Conservation (phyloP, 2,329 filamentous ascomycete genomes). For the Torrubiellomyces zombiae region DNA sequence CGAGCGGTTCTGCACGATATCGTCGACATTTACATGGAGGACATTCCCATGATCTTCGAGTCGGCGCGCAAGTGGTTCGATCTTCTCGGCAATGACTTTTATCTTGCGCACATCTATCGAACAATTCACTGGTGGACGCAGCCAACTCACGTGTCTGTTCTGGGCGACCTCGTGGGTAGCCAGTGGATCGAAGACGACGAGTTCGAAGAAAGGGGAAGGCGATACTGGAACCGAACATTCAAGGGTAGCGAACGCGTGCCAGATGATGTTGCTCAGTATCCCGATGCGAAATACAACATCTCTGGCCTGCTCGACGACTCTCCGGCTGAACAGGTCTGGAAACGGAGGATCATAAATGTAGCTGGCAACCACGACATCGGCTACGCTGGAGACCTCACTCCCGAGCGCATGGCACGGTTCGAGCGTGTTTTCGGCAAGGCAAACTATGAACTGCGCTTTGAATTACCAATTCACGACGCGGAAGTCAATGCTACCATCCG, state of each 20-base stretch:
- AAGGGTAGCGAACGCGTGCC: slow-evolving; percentile 47
- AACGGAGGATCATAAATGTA: slow-evolving; percentile 67
- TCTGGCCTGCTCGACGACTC: slow-evolving; percentile 29
- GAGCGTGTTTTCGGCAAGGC: slow-evolving; percentile 71
- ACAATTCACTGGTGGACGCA: slow-evolving; percentile 67
- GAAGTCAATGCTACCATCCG: slow-evolving; percentile 22
- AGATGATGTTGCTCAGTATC: slow-evolving; percentile 33
- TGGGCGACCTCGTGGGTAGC: slow-evolving; percentile 83
- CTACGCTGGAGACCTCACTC: slow-evolving; percentile 79
- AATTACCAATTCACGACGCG: slow-evolving; percentile 30
- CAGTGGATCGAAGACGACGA: slow-evolving; percentile 87
- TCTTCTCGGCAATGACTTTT: slow-evolving; percentile 84
- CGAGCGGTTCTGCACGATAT: slow-evolving; percentile 39
- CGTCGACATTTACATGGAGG: slow-evolving; percentile 46
- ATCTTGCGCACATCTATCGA: slow-evolving; percentile 83
- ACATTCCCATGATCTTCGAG: slow-evolving; percentile 50
- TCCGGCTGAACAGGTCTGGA: slow-evolving; percentile 41
- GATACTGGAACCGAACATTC: slow-evolving; percentile 75
- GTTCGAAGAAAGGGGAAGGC: slow-evolving; percentile 53
- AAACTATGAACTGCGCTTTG: slow-evolving; percentile 77
- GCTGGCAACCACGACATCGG: slow-evolving; percentile 94
- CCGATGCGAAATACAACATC: slow-evolving; percentile 30
- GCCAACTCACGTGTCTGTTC: slow-evolving; percentile 74
- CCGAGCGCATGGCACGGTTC: slow-evolving; percentile 61
- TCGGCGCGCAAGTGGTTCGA: slow-evolving; percentile 68